Conservation (phyloP, 768 basidiomycete genomes). For the Pulveroboletus sp. region DNA sequence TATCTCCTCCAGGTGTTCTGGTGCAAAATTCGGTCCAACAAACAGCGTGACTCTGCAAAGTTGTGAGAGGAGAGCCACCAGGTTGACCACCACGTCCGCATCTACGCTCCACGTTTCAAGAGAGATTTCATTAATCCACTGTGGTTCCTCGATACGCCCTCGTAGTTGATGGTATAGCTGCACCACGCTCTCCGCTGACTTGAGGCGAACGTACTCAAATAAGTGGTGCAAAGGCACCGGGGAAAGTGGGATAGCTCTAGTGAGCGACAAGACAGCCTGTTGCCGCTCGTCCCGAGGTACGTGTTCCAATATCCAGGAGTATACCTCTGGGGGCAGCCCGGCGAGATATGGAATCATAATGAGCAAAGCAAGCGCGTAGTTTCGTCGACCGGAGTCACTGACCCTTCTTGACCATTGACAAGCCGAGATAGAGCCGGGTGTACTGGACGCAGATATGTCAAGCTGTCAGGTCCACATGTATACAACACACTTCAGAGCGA, state of each 20-base stretch:
- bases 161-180: conserved; percentile 55
- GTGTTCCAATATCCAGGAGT: conserved; percentile 51
- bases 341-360: conserved; percentile 23
- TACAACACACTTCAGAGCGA: conserved; percentile 1
- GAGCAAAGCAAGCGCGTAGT: background rate
- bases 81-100: conserved; percentile 67
- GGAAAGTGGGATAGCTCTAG: conserved; percentile 55
- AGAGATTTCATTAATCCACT: conserved; percentile 46
- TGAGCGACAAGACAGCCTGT: conserved; percentile 52
- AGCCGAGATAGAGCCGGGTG: too few relatives aligned
- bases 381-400: background rate
- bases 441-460: too few relatives aligned
- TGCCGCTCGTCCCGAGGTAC: conserved; percentile 46
- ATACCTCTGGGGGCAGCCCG: conserved; percentile 62
- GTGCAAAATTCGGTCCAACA: conserved; percentile 72
- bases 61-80: conserved; percentile 53
- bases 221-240: conserved; percentile 54
- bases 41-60: conserved; percentile 52
- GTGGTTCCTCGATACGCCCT: conserved; percentile 26
- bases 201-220: conserved; percentile 54
- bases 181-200: conserved; percentile 45
- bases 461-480: too few relatives aligned
- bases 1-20: conserved; percentile 77
- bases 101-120: conserved; percentile 67
- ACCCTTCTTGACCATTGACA: background rate